A percentile compares a stretch with the other conserved stretches of the same genome.
These are phyloP conservation scores for Melaleuca quinquenervia DNA, from an alignment of 345 rosid species.

Conservation along the genomic window DNA sequence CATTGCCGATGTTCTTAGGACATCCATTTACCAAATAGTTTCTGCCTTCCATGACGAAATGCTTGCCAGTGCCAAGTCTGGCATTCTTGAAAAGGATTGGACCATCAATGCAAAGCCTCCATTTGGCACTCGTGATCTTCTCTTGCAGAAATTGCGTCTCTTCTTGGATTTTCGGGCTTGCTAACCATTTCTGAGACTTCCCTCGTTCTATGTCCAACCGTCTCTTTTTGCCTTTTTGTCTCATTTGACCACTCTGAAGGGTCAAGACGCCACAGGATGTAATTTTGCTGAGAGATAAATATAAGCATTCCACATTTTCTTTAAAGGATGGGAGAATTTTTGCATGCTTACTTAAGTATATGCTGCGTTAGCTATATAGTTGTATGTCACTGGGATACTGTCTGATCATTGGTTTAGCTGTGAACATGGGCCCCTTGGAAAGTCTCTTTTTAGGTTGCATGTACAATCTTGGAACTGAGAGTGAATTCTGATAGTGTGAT, in stretches of 20 bases:
- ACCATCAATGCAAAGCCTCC: slow-evolving; percentile 33
- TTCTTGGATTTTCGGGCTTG: slow-evolving; percentile 71
- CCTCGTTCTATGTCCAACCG: neutral
- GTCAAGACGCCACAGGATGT: neutral
- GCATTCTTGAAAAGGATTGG: slow-evolving; percentile 81
- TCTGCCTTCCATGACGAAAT: slow-evolving; percentile 70
- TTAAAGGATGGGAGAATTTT: neutral
- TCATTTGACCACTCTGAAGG: neutral
- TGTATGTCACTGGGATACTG: neutral
- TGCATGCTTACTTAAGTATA: neutral
- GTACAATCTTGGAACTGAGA: neutral
- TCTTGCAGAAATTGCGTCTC: slow-evolving; percentile 56
- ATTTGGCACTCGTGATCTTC: slow-evolving; percentile 56
- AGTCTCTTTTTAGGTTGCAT: neutral
- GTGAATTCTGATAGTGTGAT: no score
- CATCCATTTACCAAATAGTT: slow-evolving; percentile 61
- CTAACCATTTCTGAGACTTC: slow-evolving; percentile 4
- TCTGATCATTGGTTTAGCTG: neutral
- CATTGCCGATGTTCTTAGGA: slow-evolving; percentile 59
- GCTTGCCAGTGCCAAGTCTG: slow-evolving; percentile 48
- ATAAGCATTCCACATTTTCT: neutral
- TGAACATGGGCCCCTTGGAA: neutral
- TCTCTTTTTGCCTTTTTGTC: neutral
- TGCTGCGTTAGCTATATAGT: neutral
- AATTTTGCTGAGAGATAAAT: neutral